A percentile compares a stretch with the other conserved stretches of the same genome.
Evolutionary conservation across 371 early-diverging fungal genomes (phyloP).

Genomic region (Mortierella sp.): DNA sequence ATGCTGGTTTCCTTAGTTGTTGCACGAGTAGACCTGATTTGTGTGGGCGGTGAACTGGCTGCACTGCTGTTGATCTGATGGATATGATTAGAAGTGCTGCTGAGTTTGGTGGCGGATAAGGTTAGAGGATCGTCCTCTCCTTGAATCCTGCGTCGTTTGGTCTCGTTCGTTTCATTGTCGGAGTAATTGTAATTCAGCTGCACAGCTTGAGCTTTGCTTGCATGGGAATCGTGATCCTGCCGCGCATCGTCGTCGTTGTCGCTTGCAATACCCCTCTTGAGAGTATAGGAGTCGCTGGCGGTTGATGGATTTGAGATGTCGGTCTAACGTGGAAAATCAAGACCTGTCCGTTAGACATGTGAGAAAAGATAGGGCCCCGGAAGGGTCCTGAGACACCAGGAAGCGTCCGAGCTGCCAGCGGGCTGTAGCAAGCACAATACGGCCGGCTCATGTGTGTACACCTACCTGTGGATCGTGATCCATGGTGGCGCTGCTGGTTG

Average conservation of each 20-base stretch:
- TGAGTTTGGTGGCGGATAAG: background rate
- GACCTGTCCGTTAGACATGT: background rate
- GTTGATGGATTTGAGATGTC: slow-evolving; percentile 33
- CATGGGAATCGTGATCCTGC: background rate
- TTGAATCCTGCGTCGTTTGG: slow-evolving; percentile 43
- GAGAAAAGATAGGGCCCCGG: background rate
- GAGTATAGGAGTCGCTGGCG: slow-evolving; percentile 20
- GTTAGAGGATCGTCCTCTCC: slow-evolving; percentile 3
- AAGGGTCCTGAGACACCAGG: background rate
- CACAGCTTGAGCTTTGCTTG: slow-evolving; percentile 1
- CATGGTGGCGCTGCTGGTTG: background rate
- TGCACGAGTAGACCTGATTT: background rate
- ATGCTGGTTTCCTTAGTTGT: background rate
- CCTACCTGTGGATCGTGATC: slow-evolving; percentile 24
- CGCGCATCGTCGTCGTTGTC: slow-evolving; percentile 12
- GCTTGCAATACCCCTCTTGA: slow-evolving; percentile 40
- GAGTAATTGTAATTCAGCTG: slow-evolving; percentile 11
- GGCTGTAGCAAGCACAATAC: background rate
- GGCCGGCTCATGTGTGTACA: background rate
- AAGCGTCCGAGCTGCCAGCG: background rate
- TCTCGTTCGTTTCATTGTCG: slow-evolving; percentile 32
- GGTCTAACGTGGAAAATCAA: slow-evolving; percentile 1
- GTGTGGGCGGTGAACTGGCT: background rate
- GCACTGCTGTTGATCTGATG: background rate
- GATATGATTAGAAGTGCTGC: background rate